These are phyloP conservation scores for Planoprotostelium fungivorum DNA, from an alignment of 78 protist genomes.

Conservation along the genomic window DNA sequence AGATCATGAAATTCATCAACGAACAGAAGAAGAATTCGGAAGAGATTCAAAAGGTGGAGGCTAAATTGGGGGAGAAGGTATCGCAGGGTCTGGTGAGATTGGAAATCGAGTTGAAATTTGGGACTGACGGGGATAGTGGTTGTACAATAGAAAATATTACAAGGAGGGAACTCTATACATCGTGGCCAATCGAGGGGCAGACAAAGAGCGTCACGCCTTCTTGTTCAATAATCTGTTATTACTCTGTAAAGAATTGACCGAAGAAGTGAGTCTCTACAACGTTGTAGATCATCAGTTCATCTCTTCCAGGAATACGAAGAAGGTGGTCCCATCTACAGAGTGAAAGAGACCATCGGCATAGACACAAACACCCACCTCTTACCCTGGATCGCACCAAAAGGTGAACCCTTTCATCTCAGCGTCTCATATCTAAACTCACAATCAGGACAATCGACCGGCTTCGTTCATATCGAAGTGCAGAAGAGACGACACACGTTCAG, in stretches of 20 bases:
- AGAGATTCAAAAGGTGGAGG: neutral
- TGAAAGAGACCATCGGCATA: neutral
- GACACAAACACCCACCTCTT: neutral
- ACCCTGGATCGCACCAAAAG: neutral
- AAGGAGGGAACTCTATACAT: neutral
- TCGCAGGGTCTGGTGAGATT: neutral
- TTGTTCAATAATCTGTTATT: too few relatives aligned
- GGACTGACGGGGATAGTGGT: too few relatives aligned
- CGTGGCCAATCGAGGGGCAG: neutral
- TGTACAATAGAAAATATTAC: neutral
- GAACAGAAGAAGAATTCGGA: neutral
- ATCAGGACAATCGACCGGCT: too few relatives aligned
- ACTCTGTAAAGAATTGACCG: neutral
- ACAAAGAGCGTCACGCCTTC: neutral
- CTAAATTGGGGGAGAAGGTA: neutral
- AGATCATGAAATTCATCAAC: slow-evolving; percentile 6
- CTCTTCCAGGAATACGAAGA: neutral
- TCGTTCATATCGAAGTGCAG: neutral
- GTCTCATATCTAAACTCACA: neutral
- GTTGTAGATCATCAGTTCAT: neutral
- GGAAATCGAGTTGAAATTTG: neutral
- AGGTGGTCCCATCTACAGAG: neutral
- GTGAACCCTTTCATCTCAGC: too few relatives aligned
- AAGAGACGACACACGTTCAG: neutral
- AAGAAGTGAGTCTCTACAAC: neutral